Percentiles rank a stretch among this genome's conserved stretches.
phyloP scores from a whole-genome alignment of 148 eudicot genomes.

The Persicaria tinctoria region DNA sequence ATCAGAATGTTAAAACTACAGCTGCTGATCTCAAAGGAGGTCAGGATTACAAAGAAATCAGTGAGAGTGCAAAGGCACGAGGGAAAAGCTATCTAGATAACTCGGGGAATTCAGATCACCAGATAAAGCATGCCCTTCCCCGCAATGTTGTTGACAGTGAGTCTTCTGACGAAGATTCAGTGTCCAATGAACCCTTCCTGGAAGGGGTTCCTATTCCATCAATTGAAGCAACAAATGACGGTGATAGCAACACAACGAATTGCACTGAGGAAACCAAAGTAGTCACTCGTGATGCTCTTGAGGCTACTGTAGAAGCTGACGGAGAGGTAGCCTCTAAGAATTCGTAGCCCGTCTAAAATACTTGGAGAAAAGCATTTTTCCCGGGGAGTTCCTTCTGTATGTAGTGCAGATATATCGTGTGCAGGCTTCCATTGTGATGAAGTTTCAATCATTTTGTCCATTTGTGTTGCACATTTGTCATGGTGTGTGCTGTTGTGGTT shows the following conservation, averaged over 20 bases:
- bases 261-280: background rate
- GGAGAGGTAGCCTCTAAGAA: background rate
- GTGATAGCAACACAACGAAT: background rate
- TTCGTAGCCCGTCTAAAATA: background rate
- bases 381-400: too few species aligned
- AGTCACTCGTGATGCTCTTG: background rate
- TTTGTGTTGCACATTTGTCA: too few species aligned
- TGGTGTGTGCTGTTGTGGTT: too few species aligned
- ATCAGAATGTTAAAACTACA: conserved; percentile 14
- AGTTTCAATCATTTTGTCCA: too few species aligned
- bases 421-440: too few species aligned
- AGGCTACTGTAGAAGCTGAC: background rate
- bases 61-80: background rate
- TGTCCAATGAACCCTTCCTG: background rate
- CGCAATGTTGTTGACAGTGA: background rate
- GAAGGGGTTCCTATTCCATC: conserved; percentile 7
- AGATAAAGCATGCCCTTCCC: background rate
- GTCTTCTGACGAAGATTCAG: conserved; percentile 3
- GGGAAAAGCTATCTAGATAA: background rate
- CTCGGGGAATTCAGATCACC: background rate
- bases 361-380: too few species aligned
- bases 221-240: background rate
- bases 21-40: background rate
- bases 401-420: too few species aligned
- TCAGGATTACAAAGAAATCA: background rate